Evolutionary conservation across 352 stramenopile genomes (phyloP), one percentile per base, ranked within the genome.

Genomic region (Phytophthora lateralis): DNA sequence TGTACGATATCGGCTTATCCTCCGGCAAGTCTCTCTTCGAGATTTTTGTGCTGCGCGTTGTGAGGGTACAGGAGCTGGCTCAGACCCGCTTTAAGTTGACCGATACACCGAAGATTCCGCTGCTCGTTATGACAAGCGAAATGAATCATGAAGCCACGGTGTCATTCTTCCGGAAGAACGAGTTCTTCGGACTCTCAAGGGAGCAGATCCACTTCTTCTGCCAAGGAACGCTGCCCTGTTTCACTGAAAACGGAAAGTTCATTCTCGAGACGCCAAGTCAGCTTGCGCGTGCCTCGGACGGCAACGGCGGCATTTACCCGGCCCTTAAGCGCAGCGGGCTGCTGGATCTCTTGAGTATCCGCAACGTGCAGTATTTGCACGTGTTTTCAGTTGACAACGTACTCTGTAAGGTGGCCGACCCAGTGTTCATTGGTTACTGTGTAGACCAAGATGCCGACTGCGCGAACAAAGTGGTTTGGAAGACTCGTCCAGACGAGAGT

Each of bases 361-460:
- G 70, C 7, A 94, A 93, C 1, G 90, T 99, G 35, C 80, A 98
- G 69, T 97, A 98, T 65, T 61, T 99, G 53, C 96, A 99, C 71
- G 92, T 97, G 3, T 99, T 98, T 80, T 98, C 89, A 2, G 97
- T 99, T 41, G 98, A 99, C 73, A 99, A 99, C 78, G 93, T 90
- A 20, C 74, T 99, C n/a, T 96, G 97, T 32, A 97, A 97, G 55
- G 89, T 96, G 9, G 93, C 90, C 6, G 98, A 99, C 73, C 97
- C 98, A 0, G 66, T 88, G 12, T 99, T 99, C 73, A 78, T 99
- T 6, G 97, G 97, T 20, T 98, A 98, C 68, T 99, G 96, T 69
- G 90, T 99, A 12, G 73, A 82, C 38, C 86, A 97, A 51, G 61
- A 87, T 37, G 94, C 96, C 9, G 95, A 99, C 72, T 98, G 93